These are phyloP conservation scores for Polygonum maritimum DNA, from an alignment of 148 eudicot genomes.

Conservation along the genomic window DNA sequence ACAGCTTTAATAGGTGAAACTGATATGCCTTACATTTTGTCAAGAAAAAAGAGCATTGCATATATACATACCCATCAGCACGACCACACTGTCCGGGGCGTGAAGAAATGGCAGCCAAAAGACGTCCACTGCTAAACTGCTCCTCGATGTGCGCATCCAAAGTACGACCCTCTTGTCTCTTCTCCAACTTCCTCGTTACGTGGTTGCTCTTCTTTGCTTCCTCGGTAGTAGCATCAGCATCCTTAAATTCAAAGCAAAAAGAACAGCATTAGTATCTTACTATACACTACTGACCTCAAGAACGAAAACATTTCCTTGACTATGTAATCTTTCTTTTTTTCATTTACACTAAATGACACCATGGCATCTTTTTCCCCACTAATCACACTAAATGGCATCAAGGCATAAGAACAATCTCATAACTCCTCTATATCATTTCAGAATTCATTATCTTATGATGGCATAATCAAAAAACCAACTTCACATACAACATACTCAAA, in stretches of 20 bases:
- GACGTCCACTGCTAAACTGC: slow-evolving; percentile 59
- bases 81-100: slow-evolving; percentile 86
- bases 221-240: slow-evolving; percentile 44
- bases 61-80: slow-evolving; percentile 47
- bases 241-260: slow-evolving; percentile 20
- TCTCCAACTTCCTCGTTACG: slow-evolving; percentile 44
- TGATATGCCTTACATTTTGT: too few relatives aligned
- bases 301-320: background rate
- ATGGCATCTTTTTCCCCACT: too few relatives aligned
- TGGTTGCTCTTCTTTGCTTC: slow-evolving; percentile 59
- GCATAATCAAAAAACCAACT: background rate
- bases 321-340: background rate
- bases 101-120: slow-evolving; percentile 66
- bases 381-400: background rate
- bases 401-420: too few relatives aligned
- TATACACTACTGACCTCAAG: background rate
- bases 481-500: background rate
- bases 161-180: slow-evolving; percentile 42
- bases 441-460: background rate
- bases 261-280: background rate
- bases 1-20: too few relatives aligned
- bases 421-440: background rate
- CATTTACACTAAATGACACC: background rate
- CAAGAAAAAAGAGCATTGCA: too few relatives aligned
- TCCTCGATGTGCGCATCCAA: slow-evolving; percentile 62